A percentile compares a stretch with the other conserved stretches of the same genome.
These are phyloP conservation scores for Durio zibethinus DNA, from an alignment of 345 rosid genomes.

Conservation along the genomic window DNA sequence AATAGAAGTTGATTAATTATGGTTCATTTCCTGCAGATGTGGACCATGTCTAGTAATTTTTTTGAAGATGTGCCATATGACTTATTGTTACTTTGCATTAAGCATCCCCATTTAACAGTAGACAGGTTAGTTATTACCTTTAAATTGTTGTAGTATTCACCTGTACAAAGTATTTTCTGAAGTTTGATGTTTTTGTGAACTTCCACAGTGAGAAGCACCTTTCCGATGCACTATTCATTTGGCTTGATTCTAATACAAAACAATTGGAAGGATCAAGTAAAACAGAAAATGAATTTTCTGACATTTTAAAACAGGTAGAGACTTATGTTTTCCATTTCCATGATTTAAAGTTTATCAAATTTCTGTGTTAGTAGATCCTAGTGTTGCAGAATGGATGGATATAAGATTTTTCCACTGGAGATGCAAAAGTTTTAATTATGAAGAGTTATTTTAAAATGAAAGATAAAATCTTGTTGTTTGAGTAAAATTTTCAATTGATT, in stretches of 20 bases:
- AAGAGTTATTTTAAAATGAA: neutral
- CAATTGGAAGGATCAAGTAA: slow-evolving; percentile 24
- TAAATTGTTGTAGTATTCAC: slow-evolving; percentile 3
- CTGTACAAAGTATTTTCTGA: slow-evolving; percentile 6
- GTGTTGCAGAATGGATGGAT: neutral
- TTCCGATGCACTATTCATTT: slow-evolving; percentile 54
- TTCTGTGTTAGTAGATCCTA: neutral
- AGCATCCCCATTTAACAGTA: slow-evolving; percentile 59
- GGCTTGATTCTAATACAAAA: slow-evolving; percentile 49
- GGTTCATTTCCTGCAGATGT: slow-evolving; percentile 53
- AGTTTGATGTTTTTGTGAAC: slow-evolving; percentile 33
- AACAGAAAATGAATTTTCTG: slow-evolving; percentile 25
- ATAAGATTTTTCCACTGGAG: neutral
- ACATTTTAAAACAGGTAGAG: slow-evolving; percentile 57
- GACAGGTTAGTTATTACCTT: slow-evolving; percentile 43
- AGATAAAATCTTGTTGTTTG: neutral
- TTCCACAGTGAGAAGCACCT: slow-evolving; percentile 74
- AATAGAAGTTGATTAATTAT: slow-evolving; percentile 18
- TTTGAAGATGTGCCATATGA: slow-evolving; percentile 51
- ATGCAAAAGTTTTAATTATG: neutral
- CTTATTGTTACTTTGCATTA: slow-evolving; percentile 45
- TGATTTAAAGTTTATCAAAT: neutral
- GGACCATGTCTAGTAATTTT: slow-evolving; percentile 38
- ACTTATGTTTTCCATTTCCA: slow-evolving; percentile 13
- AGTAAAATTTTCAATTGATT: neutral